Evolutionary conservation across 2,329 filamentous ascomycete species (phyloP).

Genomic region (Colletotrichum camelliae): DNA sequence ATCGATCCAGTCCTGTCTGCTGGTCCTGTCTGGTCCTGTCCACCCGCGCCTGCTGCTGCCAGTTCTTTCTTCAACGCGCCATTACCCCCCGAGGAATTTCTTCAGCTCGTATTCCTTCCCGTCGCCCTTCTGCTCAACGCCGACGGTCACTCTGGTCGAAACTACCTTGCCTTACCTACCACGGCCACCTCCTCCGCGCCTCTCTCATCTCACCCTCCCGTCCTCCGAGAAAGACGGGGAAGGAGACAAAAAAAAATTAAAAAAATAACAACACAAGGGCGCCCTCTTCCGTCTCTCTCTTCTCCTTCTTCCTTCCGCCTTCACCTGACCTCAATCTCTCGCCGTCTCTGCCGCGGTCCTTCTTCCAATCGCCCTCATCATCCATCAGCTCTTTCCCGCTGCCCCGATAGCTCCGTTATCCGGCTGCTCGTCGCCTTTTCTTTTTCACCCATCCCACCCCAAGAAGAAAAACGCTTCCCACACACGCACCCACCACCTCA

Average conservation of each 20-base stretch:
- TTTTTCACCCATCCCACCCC: background rate
- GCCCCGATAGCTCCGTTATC: background rate
- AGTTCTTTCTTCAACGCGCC: constrained; percentile 4
- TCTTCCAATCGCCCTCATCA: background rate
- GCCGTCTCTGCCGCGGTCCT: background rate
- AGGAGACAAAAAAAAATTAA: background rate
- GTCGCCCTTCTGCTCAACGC: background rate
- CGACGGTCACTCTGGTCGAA: background rate
- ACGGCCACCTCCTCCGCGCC: background rate
- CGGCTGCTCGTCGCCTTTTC: background rate
- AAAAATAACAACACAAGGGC: background rate
- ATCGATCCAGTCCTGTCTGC: background rate
- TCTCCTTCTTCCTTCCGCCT: background rate
- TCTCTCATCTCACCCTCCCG: background rate
- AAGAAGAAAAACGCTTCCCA: background rate
- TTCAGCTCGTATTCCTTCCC: constrained; percentile 24
- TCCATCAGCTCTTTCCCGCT: background rate
- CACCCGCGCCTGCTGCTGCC: background rate
- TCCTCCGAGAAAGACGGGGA: background rate
- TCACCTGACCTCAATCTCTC: background rate
- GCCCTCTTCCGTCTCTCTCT: background rate
- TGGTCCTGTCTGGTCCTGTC: background rate
- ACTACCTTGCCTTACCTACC: background rate
- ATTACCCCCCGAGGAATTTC: constrained; percentile 7
- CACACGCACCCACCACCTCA: background rate